These are phyloP conservation scores for Tricladium varicosporioides DNA, from an alignment of 2,329 filamentous ascomycete species.

Conservation along the genomic window DNA sequence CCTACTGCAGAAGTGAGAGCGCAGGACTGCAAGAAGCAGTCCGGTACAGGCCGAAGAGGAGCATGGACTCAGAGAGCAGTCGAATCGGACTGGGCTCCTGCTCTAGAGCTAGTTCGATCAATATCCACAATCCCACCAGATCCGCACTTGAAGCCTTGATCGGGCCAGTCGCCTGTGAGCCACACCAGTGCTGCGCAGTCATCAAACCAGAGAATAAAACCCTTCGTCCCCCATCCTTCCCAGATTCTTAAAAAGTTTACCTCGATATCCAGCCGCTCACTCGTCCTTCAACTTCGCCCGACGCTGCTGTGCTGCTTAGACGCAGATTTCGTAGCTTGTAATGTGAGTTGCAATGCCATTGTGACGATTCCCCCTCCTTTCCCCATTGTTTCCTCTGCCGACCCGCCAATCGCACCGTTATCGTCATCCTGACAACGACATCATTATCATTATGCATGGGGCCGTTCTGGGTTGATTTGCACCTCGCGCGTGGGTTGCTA, in stretches of 20 bases:
- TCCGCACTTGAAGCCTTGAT: neutral
- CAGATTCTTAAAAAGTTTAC: neutral
- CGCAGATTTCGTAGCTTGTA: neutral
- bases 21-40: neutral
- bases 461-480: slow-evolving; percentile 4
- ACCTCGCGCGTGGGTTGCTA: neutral
- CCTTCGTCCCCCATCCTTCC: neutral
- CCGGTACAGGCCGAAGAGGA: slow-evolving; percentile 9
- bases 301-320: neutral
- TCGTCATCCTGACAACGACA: slow-evolving; percentile 14
- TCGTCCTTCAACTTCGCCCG: neutral
- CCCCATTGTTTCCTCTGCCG: slow-evolving; percentile 1
- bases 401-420: slow-evolving; percentile 23
- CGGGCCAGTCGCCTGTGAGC: neutral
- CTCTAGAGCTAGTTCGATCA: no score
- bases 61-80: neutral
- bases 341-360: slow-evolving; percentile 5
- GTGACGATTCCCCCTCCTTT: slow-evolving; percentile 3
- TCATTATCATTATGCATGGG: slow-evolving; percentile 17
- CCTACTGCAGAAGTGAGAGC: no score
- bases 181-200: neutral
- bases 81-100: slow-evolving; percentile 5
- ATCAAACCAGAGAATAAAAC: neutral
- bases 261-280: neutral
- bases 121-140: no score